Conservation (phyloP, 108 stramenopile species). For the Cyclostephanos tholiformis region DNA sequence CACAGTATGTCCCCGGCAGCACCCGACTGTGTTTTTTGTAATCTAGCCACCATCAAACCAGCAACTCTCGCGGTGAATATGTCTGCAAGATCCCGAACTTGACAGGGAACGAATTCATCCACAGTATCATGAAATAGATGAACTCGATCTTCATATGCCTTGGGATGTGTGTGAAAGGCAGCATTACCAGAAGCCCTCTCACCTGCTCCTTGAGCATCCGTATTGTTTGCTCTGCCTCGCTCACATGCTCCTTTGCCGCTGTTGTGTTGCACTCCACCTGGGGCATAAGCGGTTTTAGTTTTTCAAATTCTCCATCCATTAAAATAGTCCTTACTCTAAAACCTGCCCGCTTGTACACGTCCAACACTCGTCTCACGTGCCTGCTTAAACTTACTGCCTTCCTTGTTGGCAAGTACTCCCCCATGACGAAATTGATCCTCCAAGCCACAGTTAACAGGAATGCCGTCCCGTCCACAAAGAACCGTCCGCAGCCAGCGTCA, state of each 20-base stretch:
- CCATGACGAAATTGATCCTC: conserved; percentile 40
- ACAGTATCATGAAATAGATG: too few relatives aligned
- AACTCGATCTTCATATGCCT: too few relatives aligned
- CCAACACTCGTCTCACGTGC: not conserved
- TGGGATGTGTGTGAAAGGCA: conserved; percentile 18
- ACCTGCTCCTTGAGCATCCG: conserved; percentile 24
- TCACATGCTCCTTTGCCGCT: conserved; percentile 13
- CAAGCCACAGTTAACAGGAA: conserved; percentile 22
- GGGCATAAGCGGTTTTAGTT: not conserved
- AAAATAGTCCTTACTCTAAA: not conserved
- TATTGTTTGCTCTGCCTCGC: conserved; percentile 21
- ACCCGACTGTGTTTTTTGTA: too few relatives aligned
- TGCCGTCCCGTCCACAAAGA: too few relatives aligned
- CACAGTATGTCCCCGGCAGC: too few relatives aligned
- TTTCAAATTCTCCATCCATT: not conserved
- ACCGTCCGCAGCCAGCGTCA: conserved; percentile 26
- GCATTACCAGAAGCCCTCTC: conserved; percentile 8
- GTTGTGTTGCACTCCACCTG: conserved; percentile 17
- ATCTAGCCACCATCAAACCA: too few relatives aligned
- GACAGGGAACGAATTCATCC: too few relatives aligned
- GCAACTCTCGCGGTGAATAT: too few relatives aligned
- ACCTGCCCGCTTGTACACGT: not conserved
- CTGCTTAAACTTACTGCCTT: conserved; percentile 25
- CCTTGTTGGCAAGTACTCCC: conserved; percentile 15
- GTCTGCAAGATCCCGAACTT: too few relatives aligned